phyloP scores from a whole-genome alignment of 768 basidiomycete genomes.

The Amanita pallidorosea region DNA sequence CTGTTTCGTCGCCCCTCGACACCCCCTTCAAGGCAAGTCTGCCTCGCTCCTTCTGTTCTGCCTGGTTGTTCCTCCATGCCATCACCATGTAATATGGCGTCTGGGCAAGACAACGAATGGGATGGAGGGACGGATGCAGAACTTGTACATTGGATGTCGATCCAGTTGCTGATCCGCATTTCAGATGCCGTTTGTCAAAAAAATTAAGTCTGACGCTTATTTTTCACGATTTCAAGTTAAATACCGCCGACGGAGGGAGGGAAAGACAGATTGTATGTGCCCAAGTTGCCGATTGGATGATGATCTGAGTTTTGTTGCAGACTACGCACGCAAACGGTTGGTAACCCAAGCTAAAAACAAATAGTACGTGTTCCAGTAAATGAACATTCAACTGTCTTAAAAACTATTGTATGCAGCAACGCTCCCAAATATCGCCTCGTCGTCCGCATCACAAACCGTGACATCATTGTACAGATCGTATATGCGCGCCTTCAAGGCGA shows the following conservation, averaged over 20 bases:
- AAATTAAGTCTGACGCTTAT: slow-evolving; percentile 93
- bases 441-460: slow-evolving; percentile 97
- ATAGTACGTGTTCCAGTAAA: slow-evolving; percentile 45
- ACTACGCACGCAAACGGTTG: slow-evolving; percentile 97
- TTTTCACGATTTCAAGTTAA: slow-evolving; percentile 98
- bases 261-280: slow-evolving; percentile 90
- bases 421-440: slow-evolving; percentile 98
- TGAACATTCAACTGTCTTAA: neutral
- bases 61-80: neutral
- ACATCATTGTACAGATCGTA: slow-evolving; percentile 90
- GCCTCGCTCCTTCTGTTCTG: neutral
- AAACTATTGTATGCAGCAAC: slow-evolving; percentile 42
- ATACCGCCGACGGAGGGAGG: slow-evolving; percentile 94
- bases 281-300: neutral
- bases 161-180: slow-evolving; percentile 1
- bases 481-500: slow-evolving; percentile 98
- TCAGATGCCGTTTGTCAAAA: slow-evolving; percentile 95
- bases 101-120: neutral
- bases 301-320: slow-evolving; percentile 25
- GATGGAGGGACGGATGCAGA: slow-evolving; percentile 18
- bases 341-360: slow-evolving; percentile 99
- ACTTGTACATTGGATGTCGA: slow-evolving; percentile 21
- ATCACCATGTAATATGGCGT: neutral
- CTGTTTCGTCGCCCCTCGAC: slow-evolving; percentile 9
- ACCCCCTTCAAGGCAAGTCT: slow-evolving; percentile 30